Conservation (phyloP, 164 flowering plant genomes). For the Aristolochia contorta region DNA sequence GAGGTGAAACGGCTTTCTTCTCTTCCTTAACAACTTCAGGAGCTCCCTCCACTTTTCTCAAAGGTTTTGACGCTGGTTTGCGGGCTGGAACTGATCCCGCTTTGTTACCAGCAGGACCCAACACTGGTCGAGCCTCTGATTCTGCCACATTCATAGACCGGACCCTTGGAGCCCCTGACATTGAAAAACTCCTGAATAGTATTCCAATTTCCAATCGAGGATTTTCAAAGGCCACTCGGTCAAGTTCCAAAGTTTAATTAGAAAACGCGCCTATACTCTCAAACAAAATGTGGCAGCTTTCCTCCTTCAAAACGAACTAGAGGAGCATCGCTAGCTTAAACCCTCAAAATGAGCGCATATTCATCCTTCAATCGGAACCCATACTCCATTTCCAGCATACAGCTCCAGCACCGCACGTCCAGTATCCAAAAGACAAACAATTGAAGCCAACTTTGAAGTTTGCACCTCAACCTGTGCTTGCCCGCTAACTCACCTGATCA, state of each 20-base stretch:
- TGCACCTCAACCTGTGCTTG: too few relatives aligned
- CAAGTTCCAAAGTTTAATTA: background rate
- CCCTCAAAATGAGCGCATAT: background rate
- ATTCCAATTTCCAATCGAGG: constrained; percentile 18
- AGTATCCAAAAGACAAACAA: too few relatives aligned
- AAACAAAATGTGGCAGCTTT: background rate
- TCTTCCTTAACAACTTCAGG: constrained; percentile 18
- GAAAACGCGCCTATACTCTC: background rate
- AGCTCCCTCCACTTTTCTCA: constrained; percentile 31
- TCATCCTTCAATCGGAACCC: background rate
- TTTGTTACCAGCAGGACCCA: constrained; percentile 54
- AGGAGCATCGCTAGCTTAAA: background rate
- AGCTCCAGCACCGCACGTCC: too few relatives aligned
- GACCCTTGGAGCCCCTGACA: constrained; percentile 58
- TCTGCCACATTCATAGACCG: constrained; percentile 60
- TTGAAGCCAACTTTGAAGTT: too few relatives aligned
- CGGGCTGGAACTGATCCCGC: constrained; percentile 27
- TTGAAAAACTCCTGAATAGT: constrained; percentile 8
- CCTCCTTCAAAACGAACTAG: background rate
- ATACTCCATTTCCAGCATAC: background rate
- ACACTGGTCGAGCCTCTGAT: constrained; percentile 43
- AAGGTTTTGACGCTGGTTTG: constrained; percentile 35
- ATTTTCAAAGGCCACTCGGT: background rate
- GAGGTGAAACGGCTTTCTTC: constrained; percentile 18
- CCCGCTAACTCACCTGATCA: too few relatives aligned